Evolutionary conservation across 352 stramenopile species (phyloP), one percentile per base, ranked within the genome.

Genomic region (Pythium angustatum): DNA sequence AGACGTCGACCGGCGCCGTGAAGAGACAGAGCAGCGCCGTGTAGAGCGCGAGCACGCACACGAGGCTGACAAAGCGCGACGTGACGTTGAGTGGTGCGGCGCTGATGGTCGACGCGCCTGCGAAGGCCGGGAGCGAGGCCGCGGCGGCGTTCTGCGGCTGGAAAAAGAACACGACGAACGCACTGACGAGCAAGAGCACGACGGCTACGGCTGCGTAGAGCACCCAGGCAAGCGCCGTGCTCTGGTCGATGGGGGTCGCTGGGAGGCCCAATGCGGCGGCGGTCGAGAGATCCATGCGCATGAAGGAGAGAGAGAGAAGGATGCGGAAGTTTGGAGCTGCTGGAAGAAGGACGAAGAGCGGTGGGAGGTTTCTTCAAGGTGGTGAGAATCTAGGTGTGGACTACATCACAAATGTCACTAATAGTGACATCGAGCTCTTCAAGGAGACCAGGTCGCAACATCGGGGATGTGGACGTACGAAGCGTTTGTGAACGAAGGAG

Each of bases 1-100:
- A 95, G 7, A 95, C 83, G 49, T 95, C 86, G 41, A 93, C 76
- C 9, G 86, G 86, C 17, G 85, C 79, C 0, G 82, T 93, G 61
- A 93, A 91, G 12, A 95, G 69, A 36, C 83, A 92, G 27, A 93
- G 59, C 5, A 95, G 59, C 54, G 86, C 73, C 34, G 91, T 49
- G 51, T 90, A 92, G 5, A 95, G 77, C 51, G 83, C 78, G 26
- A 79, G 26, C 34, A 91, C 79, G 63, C 81, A 90, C n/a, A 90
- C 78, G 53, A 62, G 57, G 41, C 81, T 91, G 41, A 91, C 81
- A 27, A 91, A 87, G 36, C 79, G 77, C 17, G 82, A 93, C 11
- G 82, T 86, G 34, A 91, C 68, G 21, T 81, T 73, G 50, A 90
- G 70, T 21, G 81, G 78, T 50, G 78, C 74, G 1, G 81, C 76